These are phyloP conservation scores for Suillus subalutaceus DNA, from an alignment of 768 basidiomycete species.

Conservation along the genomic window DNA sequence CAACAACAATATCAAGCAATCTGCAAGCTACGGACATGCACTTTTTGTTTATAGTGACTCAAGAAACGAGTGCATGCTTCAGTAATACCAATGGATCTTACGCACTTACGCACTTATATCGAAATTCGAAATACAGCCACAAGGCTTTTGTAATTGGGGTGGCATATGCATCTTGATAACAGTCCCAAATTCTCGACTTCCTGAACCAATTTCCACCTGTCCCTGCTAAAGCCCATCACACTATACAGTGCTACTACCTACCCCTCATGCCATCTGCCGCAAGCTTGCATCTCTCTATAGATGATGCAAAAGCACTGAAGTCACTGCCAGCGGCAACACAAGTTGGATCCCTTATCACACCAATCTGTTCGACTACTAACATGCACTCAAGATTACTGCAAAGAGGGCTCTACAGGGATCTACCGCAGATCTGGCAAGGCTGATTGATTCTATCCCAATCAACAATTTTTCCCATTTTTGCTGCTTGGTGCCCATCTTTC, in stretches of 20 bases:
- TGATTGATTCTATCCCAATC: background rate
- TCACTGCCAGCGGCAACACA: background rate
- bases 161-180: background rate
- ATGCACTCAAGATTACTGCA: background rate
- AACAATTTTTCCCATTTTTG: background rate
- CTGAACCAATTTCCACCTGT: background rate
- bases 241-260: background rate
- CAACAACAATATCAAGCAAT: background rate
- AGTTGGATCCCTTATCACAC: background rate
- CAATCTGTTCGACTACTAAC: background rate
- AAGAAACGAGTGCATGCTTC: background rate
- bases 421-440: background rate
- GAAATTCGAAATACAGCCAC: background rate
- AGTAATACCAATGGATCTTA: background rate
- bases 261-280: background rate
- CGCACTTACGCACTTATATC: background rate
- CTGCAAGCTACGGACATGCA: background rate
- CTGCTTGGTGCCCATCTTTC: conserved; percentile 2
- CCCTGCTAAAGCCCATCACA: background rate
- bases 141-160: background rate
- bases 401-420: background rate
- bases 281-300: background rate
- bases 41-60: background rate
- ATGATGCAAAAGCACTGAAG: background rate
- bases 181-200: background rate